Percentiles rank a stretch among this genome's conserved stretches.
These are phyloP conservation scores for Datura wrightii DNA, from an alignment of 257 asterid species.

Conservation along the genomic window DNA sequence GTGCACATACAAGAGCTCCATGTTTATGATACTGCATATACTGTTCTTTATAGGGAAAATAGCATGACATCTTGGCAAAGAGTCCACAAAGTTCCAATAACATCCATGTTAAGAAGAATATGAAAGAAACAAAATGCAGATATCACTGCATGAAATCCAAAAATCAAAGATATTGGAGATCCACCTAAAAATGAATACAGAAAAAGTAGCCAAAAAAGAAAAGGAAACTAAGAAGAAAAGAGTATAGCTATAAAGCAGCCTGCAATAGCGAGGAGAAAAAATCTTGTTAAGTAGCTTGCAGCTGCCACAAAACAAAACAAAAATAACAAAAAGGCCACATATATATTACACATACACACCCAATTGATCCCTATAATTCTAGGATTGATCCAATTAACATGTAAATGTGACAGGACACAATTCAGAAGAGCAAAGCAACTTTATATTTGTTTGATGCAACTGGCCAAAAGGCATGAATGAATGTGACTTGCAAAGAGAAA, in stretches of 20 bases:
- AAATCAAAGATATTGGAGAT: background rate
- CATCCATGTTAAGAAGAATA: background rate
- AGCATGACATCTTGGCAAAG: background rate
- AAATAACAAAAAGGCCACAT: background rate
- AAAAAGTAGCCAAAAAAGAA: too few species aligned
- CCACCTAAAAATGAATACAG: background rate
- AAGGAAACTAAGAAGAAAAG: background rate
- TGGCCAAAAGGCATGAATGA: background rate
- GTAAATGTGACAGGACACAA: background rate
- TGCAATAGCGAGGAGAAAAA: background rate
- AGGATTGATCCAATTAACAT: background rate
- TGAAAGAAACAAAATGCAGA: constrained; percentile 23
- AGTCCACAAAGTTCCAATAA: background rate
- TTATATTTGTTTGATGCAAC: background rate
- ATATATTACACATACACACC: too few species aligned
- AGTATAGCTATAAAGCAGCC: constrained; percentile 3
- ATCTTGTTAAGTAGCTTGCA: background rate
- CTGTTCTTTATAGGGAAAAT: background rate
- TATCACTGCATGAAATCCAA: background rate
- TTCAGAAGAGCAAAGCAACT: background rate
- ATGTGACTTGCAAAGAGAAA: background rate
- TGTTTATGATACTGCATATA: background rate
- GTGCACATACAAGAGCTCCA: background rate
- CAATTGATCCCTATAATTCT: background rate
- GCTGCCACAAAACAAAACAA: background rate